Evolutionary conservation across 768 basidiomycete species (phyloP), one percentile per base, ranked within the genome.

Genomic region (Russula olivacea): DNA sequence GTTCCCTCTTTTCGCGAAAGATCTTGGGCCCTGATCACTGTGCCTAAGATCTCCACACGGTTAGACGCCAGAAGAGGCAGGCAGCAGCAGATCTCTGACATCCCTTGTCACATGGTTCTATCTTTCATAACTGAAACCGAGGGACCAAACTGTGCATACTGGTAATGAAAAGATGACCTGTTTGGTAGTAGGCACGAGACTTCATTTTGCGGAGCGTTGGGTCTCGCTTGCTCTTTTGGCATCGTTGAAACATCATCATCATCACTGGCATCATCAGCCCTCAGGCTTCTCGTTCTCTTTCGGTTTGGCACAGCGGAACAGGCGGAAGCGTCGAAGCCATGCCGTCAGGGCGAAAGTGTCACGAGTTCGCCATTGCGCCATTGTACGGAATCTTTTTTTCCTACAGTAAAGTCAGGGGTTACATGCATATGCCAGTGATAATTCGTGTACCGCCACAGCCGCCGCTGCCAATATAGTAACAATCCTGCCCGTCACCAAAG

Each of bases 331-430:
- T 25, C 10, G 41, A 45, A 41, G 40, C 54, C 38, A 38, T 62
- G 55, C 55, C 49, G 55, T 51, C 23, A 62, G 40, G n/a, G n/a
- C n/a, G n/a, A n/a, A n/a, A n/a, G n/a, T n/a, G 47, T 50, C 54
- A 55, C 34, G 25, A 40, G 48, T 40, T 38, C 38, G 38, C 36
- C 38, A 21, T n/a, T 47, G 19, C 10, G 7, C 21, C 19, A 9
- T n/a, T 10, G n/a, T 21, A 45, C 45, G 45, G 45, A n/a, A 47
- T 5, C n/a, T n/a, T n/a, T 6, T n/a, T 45, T 45, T 4, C 32
- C 45, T n/a, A n/a, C n/a, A n/a, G n/a, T n/a, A n/a, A 21, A 21
- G 10, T 21, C 45, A 7, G 21, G 45, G 45, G 38, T 40, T 40
- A 40, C 38, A 40, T 40, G 14, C 38, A 17, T 40, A 40, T 40